Percentiles rank a stretch among this genome's conserved stretches.
Evolutionary conservation across 345 rosid genomes (phyloP).

Genomic region (Sonneratia caseolaris): DNA sequence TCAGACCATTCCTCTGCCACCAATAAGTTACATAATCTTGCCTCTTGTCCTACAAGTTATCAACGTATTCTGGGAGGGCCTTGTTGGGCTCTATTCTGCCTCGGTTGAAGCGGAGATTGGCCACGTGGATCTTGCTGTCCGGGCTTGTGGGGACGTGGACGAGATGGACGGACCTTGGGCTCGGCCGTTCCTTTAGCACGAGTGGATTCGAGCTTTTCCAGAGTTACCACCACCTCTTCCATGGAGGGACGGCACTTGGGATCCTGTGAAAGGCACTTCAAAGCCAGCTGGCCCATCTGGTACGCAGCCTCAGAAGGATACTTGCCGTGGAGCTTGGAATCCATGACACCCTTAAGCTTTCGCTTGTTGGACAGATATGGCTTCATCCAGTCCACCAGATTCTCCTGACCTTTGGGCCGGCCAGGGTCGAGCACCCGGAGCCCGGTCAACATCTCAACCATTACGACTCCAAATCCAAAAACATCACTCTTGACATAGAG

Average conservation of each 20-base stretch:
- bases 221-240: conserved; percentile 58
- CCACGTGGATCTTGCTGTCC: conserved; percentile 18
- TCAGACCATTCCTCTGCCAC: neutral
- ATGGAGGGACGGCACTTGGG: conserved; percentile 72
- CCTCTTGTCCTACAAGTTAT: neutral
- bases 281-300: conserved; percentile 57
- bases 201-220: conserved; percentile 40
- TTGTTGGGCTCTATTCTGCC: conserved; percentile 19
- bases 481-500: conserved; percentile 88
- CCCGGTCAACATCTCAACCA: conserved; percentile 74
- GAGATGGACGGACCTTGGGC: conserved; percentile 31
- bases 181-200: conserved; percentile 33
- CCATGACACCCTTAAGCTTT: conserved; percentile 58
- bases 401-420: conserved; percentile 62
- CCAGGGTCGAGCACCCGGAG: conserved; percentile 54
- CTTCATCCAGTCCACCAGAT: conserved; percentile 68
- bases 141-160: neutral
- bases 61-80: conserved; percentile 8
- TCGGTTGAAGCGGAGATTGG: conserved; percentile 41
- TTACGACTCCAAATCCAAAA: conserved; percentile 77
- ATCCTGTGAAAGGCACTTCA: conserved; percentile 51
- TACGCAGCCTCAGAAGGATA: conserved; percentile 54
- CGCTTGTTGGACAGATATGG: conserved; percentile 53
- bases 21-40: neutral
- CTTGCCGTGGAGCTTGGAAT: conserved; percentile 54